A percentile compares a stretch with the other conserved stretches of the same genome.
Conservation (phyloP, 306 rosid genomes). For the peach (Prunus persica) region Prunus_persica_NCBIv2 NC_034016.1:20028001-20028500, state of each 20-base stretch:
- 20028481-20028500: neutral
- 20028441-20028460: neutral
- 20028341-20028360: slow-evolving; percentile 8
- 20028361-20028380: neutral
- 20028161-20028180: neutral
- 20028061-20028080: neutral
- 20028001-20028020: neutral
- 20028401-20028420: neutral
- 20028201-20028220: neutral
- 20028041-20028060: neutral
- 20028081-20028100: neutral
- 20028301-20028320: slow-evolving; percentile 71
- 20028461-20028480: neutral
- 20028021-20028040: too few relatives aligned
- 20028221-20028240: neutral
- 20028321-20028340: slow-evolving; percentile 23
- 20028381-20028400: neutral
- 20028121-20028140: neutral
- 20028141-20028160: neutral
- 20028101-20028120: neutral
- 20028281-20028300: slow-evolving; percentile 91
- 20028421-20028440: neutral
- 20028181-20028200: slow-evolving; percentile 9
- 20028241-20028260: slow-evolving; percentile 1
- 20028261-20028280: slow-evolving; percentile 76